Base-by-base conservation (phyloP, 139 green algal genomes). In the Gonium pectorale region DNA sequence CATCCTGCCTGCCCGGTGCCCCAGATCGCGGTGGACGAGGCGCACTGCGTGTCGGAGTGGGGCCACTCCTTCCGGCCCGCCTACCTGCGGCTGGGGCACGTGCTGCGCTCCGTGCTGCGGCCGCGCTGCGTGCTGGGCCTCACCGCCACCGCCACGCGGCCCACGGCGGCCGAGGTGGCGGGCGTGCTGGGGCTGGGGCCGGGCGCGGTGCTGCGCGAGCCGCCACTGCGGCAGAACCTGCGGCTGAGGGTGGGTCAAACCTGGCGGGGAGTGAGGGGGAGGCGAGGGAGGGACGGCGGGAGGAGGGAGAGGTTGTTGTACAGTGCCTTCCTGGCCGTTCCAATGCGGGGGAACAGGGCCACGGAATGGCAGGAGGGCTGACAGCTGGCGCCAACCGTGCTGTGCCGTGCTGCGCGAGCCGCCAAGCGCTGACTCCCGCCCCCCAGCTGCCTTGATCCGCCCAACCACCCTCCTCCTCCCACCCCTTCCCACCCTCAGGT, bases 1-100 rank as follows among this genome's bases (percentile, higher is more conserved):
- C n/a, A n/a, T n/a, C n/a, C n/a, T n/a, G n/a, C n/a, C n/a, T n/a
- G n/a, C n/a, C n/a, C 40, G n/a, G 0, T 82, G 85, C 19, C 63
- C 21, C 87, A 94, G 60, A 89, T 97, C 51, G 95, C 93, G 49
- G 89, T 98, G n/a, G 95, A 98, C 66, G 95, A 98, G 85, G 94
- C 94, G 2, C 96, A 98, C 89, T 99, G 97, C 81, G 91, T 99
- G 41, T 91, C 94, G n/a, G 96, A 99, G 89, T 98, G 97, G 97
- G 97, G 96, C 33, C 96, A 99, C 89, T 97, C 95, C 83, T 99
- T 99, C 91, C 93, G 97, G 29, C 94, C 96, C 7, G 92, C 94
- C 31, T 98, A 98, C 87, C 93, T 94, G 69, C 91, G 95, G 11
- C 67, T 90, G 43, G 94, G 95, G 5, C 80, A 85, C 31, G 80